Conservation (phyloP, 1,139 yeast species). For the Torulaspora globosa region DNA sequence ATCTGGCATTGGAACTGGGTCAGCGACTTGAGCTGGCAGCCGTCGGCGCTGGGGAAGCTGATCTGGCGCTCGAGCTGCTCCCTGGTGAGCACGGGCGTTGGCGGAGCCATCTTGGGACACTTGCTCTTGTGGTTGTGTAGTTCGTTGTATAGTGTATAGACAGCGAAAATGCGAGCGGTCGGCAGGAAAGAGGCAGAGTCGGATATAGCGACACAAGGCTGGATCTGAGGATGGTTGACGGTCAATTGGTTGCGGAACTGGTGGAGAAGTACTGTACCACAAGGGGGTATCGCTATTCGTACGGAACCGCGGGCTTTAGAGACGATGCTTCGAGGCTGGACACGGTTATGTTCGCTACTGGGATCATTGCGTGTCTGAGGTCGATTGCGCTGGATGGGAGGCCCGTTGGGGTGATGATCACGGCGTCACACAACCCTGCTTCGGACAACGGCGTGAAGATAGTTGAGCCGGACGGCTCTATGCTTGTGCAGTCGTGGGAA, state of each 20-base stretch:
- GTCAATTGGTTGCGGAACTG: constrained; percentile 8
- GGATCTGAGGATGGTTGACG: constrained; percentile 4
- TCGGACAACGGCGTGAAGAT: constrained; percentile 93
- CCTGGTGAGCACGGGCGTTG: constrained; percentile 34
- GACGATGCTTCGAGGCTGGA: constrained; percentile 67
- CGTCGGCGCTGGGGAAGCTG: constrained; percentile 12
- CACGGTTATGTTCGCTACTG: constrained; percentile 80
- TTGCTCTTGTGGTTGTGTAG: not conserved
- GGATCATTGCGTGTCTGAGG: constrained; percentile 75
- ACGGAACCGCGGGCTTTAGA: constrained; percentile 98
- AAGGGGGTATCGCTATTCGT: constrained; percentile 47
- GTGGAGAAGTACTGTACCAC: constrained; percentile 32
- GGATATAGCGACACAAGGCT: not conserved
- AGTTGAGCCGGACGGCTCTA: constrained; percentile 90
- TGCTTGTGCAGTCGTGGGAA: constrained; percentile 88
- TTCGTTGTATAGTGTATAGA: not conserved
- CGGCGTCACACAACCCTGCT: constrained; percentile 97
- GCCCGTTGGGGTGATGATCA: constrained; percentile 86
- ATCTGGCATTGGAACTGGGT: constrained; percentile 33
- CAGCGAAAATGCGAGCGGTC: not conserved
- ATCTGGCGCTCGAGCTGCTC: constrained; percentile 22
- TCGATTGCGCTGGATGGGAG: constrained; percentile 66
- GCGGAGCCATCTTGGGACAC: constrained; percentile 36
- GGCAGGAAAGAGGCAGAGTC: not conserved
- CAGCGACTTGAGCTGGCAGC: constrained; percentile 32